Base-by-base conservation (phyloP, 257 asterid species). In the Lithospermum erythrorhizon region DNA sequence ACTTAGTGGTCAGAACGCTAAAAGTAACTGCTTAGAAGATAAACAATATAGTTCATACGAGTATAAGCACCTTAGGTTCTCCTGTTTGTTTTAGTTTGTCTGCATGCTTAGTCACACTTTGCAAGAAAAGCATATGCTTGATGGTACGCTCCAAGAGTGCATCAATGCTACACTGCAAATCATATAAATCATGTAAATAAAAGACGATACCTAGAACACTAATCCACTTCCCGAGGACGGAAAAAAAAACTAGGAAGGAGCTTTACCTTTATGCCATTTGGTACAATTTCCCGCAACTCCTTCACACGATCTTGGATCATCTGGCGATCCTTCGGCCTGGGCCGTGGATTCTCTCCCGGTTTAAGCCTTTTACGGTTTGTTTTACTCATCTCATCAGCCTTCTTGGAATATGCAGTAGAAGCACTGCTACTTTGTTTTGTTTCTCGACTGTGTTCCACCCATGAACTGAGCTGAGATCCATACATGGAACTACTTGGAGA, bases 291-390 rank as follows among this genome's bases (percentile, higher is more conserved):
- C 73, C 98, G 76, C 56, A 91, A 69, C 58, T 91, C 98, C 81
- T 86, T 91, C 20, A 91, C 93, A 7, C 96, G 94, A 49, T 91
- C 98, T 82, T 91, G 96, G 68, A 91, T 86, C 98, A 91, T 84
- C 72, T 91, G 96, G 7, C 98, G 89, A 77, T 91, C 98, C 75
- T 91, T 88, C 2, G 98, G 96, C 67, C 98, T 79, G 16, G 96
- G 98, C 54, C 88, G 77, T 51, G 95, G 95, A 70, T 80, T 91
- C 70, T 90, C 98, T 29, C 98, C 95, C 0, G 94, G 95, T 74
- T 85, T 90, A 53, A 83, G 87, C 83, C 95, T 78, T 75, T 84
- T 88, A 24, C 96, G 96, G 67, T 65, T 84, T 22, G 86, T 56
- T 76, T 81, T 84, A 63, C 83, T 61, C 19, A 63, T 55, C 64